These are phyloP conservation scores for Helminthosporium solani DNA, from an alignment of 2,329 filamentous ascomycete species.

Conservation along the genomic window DNA sequence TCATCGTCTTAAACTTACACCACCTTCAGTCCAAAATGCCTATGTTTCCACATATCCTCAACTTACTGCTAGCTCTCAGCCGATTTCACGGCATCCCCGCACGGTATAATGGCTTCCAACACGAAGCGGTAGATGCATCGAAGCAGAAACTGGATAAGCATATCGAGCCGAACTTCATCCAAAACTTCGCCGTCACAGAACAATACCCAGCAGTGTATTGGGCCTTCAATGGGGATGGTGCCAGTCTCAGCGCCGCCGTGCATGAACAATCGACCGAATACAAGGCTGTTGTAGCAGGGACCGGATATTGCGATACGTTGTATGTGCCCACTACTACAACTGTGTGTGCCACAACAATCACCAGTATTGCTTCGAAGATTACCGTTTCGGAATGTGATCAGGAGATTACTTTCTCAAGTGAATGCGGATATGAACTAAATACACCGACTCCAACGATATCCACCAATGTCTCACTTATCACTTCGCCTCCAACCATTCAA, in stretches of 20 bases:
- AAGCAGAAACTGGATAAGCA: slow-evolving; percentile 5
- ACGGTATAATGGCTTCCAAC: slow-evolving; percentile 13
- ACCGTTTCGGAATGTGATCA: slow-evolving; percentile 47
- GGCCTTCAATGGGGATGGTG: slow-evolving; percentile 39
- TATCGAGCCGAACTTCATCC: slow-evolving; percentile 2
- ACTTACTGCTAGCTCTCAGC: slow-evolving; percentile 7
- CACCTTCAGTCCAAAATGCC: slow-evolving; percentile 5
- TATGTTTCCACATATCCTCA: slow-evolving; percentile 8
- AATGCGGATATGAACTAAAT: slow-evolving; percentile 46
- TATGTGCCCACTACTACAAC: slow-evolving; percentile 45
- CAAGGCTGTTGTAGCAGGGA: slow-evolving; percentile 18
- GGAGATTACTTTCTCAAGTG: slow-evolving; percentile 49
- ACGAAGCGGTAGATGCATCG: slow-evolving; percentile 18
- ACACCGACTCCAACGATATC: slow-evolving; percentile 33
- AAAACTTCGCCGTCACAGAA: slow-evolving; percentile 19
- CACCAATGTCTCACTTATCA: slow-evolving; percentile 29
- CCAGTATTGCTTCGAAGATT: slow-evolving; percentile 43
- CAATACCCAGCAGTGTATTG: slow-evolving; percentile 38
- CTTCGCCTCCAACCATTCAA: slow-evolving; percentile 42
- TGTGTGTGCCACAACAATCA: slow-evolving; percentile 48
- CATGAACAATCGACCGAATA: slow-evolving; percentile 40
- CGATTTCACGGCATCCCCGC: slow-evolving; percentile 10
- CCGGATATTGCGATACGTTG: slow-evolving; percentile 43
- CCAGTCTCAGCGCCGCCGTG: slow-evolving; percentile 39
- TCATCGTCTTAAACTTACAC: not conserved